A percentile compares a stretch with the other conserved stretches of the same genome.
These are phyloP conservation scores for Plasmodium relictum DNA, from an alignment of 169 alveolate genomes.

Conservation along the genomic window DNA sequence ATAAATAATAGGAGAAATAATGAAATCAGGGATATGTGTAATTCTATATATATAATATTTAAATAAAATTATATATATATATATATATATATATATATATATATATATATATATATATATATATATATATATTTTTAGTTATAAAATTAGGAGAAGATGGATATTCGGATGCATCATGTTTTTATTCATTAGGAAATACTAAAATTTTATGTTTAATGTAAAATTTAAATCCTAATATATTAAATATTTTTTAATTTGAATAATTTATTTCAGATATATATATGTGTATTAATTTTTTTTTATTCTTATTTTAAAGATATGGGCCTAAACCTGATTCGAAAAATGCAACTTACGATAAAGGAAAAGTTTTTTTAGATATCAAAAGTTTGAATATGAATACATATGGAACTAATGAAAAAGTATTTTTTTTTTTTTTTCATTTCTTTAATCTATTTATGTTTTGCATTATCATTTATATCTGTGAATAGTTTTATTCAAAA, in stretches of 20 bases:
- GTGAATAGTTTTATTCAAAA: not conserved
- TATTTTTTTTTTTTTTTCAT: slow-evolving; percentile 20
- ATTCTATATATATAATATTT: not conserved
- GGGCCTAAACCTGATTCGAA: slow-evolving; percentile 76
- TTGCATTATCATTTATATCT: slow-evolving; percentile 15
- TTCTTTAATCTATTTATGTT: slow-evolving; percentile 10
- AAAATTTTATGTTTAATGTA: slow-evolving; percentile 49
- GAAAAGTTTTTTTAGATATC: slow-evolving; percentile 60
- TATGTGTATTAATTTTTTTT: not conserved
- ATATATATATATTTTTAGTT: slow-evolving; percentile 9
- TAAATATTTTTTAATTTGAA: too few species aligned
- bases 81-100: slow-evolving; percentile 2
- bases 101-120: not conserved
- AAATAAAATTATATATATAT: not conserved
- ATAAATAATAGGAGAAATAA: slow-evolving; percentile 67
- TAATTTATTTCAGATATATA: not conserved
- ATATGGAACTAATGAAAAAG: slow-evolving; percentile 35
- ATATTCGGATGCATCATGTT: slow-evolving; percentile 67
- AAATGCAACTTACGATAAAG: slow-evolving; percentile 64
- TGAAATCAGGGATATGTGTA: slow-evolving; percentile 75
- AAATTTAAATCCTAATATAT: slow-evolving; percentile 1
- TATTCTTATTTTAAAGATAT: slow-evolving; percentile 46
- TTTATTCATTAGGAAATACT: slow-evolving; percentile 65
- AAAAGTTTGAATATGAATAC: slow-evolving; percentile 57
- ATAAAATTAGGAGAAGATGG: slow-evolving; percentile 69